Evolutionary conservation across 2,329 filamentous ascomycete genomes (phyloP), one percentile per base, ranked within the genome.

Genomic region (Pestalotiopsis sp.): DNA sequence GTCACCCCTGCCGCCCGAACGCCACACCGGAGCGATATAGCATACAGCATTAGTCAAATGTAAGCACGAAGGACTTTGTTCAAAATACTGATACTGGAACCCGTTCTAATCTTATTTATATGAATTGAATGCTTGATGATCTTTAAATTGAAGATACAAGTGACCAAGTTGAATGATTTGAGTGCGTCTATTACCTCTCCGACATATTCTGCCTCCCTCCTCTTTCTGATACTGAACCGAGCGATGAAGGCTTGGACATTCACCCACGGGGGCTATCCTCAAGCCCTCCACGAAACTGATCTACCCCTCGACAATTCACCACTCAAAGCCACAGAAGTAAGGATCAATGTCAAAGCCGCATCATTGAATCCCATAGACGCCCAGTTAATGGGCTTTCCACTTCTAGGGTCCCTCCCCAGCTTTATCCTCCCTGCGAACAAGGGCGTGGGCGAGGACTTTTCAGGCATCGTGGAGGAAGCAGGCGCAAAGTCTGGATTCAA

Each of bases 181-280:
- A 30, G 30, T 30, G 9, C 30, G 9, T 30, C 1, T 30, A 7
- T 30, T 30, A 7, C 7, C 30, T 30, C 30, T 30, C 30, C 30
- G 30, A 30, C 30, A 30, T 30, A 9, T 1, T 7, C 9, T 7
- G 7, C 30, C 6, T 30, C 30, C 30, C 30, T 30, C 30, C 7
- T 30, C 30, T 30, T 35, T 9, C 9, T 35, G 30, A 35, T 9
- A 1, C 6, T 9, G 30, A 35, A 1, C 1, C 7, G 9, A 9
- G 30, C 7, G 30, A 65, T 65, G 26, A 65, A 65, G 30, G 63
- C 48, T 3, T 65, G 63, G 63, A 65, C 63, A 3, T 65, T 56
- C 26, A 58, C 63, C n/a, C 48, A 65, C 39, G 63, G 63, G 35
- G 63, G 63, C 2, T 65, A 52, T 26, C 63, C 63, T 14, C 39